Conservation (phyloP, 345 rosid species). For the Melaleuca quinquenervia region DNA sequence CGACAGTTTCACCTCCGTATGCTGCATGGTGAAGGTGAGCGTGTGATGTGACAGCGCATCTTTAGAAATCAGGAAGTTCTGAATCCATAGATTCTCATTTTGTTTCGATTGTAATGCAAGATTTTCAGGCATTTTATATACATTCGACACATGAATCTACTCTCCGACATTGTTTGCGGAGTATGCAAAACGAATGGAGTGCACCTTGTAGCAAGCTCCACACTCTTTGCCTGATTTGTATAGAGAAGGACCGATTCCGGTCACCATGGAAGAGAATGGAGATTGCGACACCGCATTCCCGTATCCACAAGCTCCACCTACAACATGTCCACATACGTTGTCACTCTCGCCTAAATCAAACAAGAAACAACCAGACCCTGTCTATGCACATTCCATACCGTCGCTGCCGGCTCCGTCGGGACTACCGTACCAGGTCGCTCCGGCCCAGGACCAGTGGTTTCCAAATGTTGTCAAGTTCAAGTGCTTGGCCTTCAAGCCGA, state of each 20-base stretch:
- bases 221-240: conserved; percentile 40
- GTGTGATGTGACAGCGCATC: background rate
- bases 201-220: conserved; percentile 45
- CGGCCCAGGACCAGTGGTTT: conserved; percentile 25
- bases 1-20: background rate
- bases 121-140: background rate
- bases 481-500: conserved; percentile 10
- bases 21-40: background rate
- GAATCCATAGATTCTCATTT: background rate
- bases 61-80: background rate
- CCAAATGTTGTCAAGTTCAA: conserved; percentile 10
- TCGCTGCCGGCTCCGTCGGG: conserved; percentile 41
- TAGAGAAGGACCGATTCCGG: conserved; percentile 32
- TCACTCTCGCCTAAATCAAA: background rate
- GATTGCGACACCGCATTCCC: conserved; percentile 21
- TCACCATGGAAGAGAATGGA: conserved; percentile 35
- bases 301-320: conserved; percentile 54
- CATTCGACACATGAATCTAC: background rate
- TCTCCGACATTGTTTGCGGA: background rate
- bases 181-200: background rate
- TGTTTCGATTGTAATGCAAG: background rate
- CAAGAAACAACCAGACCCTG: background rate
- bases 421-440: conserved; percentile 48
- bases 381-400: conserved; percentile 5
- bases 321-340: background rate